Base-by-base conservation (phyloP, 257 asterid genomes). In the Nicotiana obtusifolia region DNA sequence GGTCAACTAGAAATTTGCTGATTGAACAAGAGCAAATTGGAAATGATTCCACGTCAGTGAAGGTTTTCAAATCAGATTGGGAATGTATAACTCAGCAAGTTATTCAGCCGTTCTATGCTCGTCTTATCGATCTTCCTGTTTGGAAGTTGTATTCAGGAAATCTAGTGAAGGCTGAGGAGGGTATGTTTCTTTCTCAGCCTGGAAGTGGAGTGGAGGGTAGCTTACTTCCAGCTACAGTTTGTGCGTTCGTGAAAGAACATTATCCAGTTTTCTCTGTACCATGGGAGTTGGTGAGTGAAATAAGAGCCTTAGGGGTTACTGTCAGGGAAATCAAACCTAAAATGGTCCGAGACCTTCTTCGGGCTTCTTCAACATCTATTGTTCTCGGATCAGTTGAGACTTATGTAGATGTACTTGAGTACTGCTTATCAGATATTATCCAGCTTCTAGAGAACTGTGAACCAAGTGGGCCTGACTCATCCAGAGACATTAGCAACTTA, bases 171-270 rank as follows among this genome's bases (percentile, higher is more conserved):
- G 97, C 95, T 79, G 88, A 91, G 56, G 98, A 95, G 76, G 99
- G 99, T 81, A 95, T 95, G 99, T 95, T 95, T 90, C 99, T 95
- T 86, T 89, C 99, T 54, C 97, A 91, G 83, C 99, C 99, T 90
- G 93, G 97, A 82, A 87, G 75, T 80, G 91, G 95, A 75, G 97
- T 91, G 35, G 99, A 90, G 66, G 97, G 86, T 81, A 88, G 87
- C 85, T 85, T 93, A 88, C 92, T 93, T 30, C 99, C 99, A 44
- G 93, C 95, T 69, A 88, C 95, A 64, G 99, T 95, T 53, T 92
- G 97, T 89, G 95, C 93, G 76, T 95, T 95, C 81, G 97, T 95
- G 83, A 95, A 92, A 88, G 99, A 95, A 85, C 99, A 89, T 86
- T 95, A 95, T 92, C 99, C 99, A 68, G 99, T 95, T 81, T 93